Evolutionary conservation across 2,329 filamentous ascomycete genomes (phyloP).

Genomic region (Sporothrix inflata): DNA sequence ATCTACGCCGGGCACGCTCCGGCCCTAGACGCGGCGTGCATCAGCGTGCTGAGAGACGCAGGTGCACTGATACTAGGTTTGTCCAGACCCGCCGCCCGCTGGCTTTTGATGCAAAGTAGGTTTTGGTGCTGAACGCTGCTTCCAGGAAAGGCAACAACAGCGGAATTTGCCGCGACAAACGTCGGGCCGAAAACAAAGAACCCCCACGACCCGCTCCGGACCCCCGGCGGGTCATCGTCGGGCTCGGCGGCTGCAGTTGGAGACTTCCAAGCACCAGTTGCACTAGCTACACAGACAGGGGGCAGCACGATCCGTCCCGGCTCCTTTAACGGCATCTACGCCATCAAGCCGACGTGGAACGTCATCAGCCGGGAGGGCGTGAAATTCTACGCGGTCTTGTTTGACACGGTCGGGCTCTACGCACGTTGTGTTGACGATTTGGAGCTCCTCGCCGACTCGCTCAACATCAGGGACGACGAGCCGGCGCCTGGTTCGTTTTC

Average conservation of each 20-base stretch:
- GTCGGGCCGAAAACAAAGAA: conserved; percentile 60
- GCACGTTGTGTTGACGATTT: conserved; percentile 62
- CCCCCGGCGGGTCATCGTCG: conserved; percentile 69
- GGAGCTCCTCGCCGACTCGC: conserved; percentile 57
- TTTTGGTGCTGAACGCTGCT: not conserved
- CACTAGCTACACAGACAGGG: conserved; percentile 67
- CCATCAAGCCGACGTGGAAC: conserved; percentile 68
- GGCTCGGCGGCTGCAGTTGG: conserved; percentile 69
- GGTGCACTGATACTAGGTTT: conserved; percentile 60
- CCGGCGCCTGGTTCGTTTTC: conserved; percentile 35
- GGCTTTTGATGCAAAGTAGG: too few relatives aligned
- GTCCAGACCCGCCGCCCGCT: not conserved
- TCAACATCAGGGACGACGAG: conserved; percentile 57
- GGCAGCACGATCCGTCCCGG: conserved; percentile 67
- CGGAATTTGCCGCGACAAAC: conserved; percentile 64
- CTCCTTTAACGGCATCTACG: conserved; percentile 67
- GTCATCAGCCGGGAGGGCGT: conserved; percentile 64
- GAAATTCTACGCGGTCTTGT: conserved; percentile 59
- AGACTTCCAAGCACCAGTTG: conserved; percentile 64
- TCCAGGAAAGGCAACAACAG: conserved; percentile 61
- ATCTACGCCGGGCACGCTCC: conserved; percentile 54
- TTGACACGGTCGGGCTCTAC: conserved; percentile 67
- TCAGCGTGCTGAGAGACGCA: conserved; percentile 56
- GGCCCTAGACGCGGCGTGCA: conserved; percentile 55
- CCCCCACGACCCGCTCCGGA: conserved; percentile 55